Conservation (phyloP, 176 grass and related monocot species). For the Oryza nivara region DNA sequence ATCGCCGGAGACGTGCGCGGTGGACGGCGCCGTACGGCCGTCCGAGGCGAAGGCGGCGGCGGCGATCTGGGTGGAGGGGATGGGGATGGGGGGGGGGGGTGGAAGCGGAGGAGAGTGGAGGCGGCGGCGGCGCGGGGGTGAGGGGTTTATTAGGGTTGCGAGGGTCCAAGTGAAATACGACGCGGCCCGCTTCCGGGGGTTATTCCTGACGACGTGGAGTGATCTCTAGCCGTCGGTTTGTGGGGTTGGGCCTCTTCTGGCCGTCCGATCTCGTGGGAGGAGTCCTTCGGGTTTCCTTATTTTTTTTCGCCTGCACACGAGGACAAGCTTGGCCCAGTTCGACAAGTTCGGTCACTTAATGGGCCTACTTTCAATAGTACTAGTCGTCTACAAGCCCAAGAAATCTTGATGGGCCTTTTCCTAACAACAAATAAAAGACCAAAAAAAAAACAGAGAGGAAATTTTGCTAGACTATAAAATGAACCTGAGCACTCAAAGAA, state of each 20-base stretch:
- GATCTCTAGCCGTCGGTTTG: neutral
- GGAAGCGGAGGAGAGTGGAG: neutral
- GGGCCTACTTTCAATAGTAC: neutral
- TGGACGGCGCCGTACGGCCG: conserved; percentile 7
- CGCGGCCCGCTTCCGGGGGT: neutral
- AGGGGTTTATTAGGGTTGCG: conserved; percentile 51
- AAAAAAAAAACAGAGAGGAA: too few relatives aligned
- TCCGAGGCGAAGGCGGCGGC: neutral
- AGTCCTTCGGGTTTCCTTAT: too few relatives aligned
- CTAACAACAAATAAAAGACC: too few relatives aligned
- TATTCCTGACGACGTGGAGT: neutral
- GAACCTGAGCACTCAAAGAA: too few relatives aligned
- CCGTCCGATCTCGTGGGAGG: neutral
- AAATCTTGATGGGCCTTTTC: neutral
- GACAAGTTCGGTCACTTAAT: neutral
- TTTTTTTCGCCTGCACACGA: too few relatives aligned
- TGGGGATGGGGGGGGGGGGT: neutral
- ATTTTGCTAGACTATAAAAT: too few relatives aligned
- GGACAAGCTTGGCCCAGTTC: neutral
- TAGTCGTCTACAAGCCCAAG: neutral
- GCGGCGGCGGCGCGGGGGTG: conserved; percentile 6
- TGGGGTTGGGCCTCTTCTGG: neutral
- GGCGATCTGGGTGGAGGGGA: conserved; percentile 9
- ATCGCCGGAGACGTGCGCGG: conserved; percentile 39
- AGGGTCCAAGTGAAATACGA: neutral